Percentiles rank a stretch among this genome's conserved stretches.
These are phyloP conservation scores for Tubosaeta sp. DNA, from an alignment of 768 basidiomycete species.

Conservation along the genomic window DNA sequence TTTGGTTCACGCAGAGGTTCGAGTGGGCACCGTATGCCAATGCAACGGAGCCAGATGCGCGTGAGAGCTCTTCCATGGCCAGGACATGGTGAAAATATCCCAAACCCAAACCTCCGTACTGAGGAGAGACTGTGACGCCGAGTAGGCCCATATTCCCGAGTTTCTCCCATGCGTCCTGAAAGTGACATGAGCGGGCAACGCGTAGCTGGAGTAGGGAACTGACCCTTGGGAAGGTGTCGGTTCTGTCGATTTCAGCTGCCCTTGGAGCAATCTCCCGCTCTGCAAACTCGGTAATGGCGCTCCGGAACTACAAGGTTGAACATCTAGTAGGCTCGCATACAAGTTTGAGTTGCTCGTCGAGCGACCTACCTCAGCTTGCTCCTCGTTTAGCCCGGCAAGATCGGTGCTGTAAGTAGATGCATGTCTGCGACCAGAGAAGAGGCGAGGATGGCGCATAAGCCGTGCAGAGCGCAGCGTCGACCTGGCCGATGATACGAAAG, in stretches of 20 bases:
- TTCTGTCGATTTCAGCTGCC: conserved; percentile 82
- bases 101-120: conserved; percentile 77
- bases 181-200: conserved; percentile 10
- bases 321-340: not conserved
- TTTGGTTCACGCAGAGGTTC: conserved; percentile 84
- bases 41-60: conserved; percentile 87
- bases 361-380: conserved; percentile 67
- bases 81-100: conserved; percentile 87
- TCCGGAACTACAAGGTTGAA: conserved; percentile 58
- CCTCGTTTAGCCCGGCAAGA: conserved; percentile 72
- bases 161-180: conserved; percentile 82
- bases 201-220: conserved; percentile 15
- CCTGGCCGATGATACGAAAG: conserved; percentile 11
- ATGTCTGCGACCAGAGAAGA: conserved; percentile 5
- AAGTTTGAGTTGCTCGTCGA: not conserved
- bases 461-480: conserved; percentile 5
- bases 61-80: conserved; percentile 92
- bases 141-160: conserved; percentile 90
- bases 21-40: conserved; percentile 92
- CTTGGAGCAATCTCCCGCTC: conserved; percentile 80
- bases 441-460: not conserved
- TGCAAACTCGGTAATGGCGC: conserved; percentile 75
- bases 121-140: conserved; percentile 75
- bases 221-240: conserved; percentile 77
- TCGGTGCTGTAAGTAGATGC: conserved; percentile 65